Evolutionary conservation across 108 stramenopile species (phyloP), one percentile per base, ranked within the genome.

Genomic region (Nannochloropsis oceanica): DNA sequence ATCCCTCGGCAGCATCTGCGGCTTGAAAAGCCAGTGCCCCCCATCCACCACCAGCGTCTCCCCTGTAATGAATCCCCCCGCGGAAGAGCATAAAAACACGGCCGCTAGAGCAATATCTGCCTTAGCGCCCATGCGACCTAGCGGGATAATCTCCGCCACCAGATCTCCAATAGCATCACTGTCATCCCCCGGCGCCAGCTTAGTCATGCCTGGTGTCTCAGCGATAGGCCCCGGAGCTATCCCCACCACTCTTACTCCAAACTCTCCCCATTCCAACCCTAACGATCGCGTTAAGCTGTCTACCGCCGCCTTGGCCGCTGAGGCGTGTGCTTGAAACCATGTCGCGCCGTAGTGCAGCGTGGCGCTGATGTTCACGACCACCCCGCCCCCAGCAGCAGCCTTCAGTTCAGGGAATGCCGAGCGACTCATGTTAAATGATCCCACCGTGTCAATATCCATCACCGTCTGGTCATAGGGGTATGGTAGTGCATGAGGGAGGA

Each of bases 161-260:
- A n/a, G 81, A 24, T 27, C 46, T 25, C 14, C 44, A n/a, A 11
- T n/a, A 8, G n/a, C 81, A 22, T 43, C 85, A 27, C 44, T 27
- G 20, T 83, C 85, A 24, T 94, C 82, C 25, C 93, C 94, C 34
- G 95, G 95, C 3, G 94, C 93, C 42, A 97, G 87, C 89, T 96
- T 97, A 25, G 95, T 93, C 84, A 95, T 97, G 27, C 96, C 96
- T 13, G 96, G 96, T 14, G 96, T 97, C 90, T 96, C 86, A 7
- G 89, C 94, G 83, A 96, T 96, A 18, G 96, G 95, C 25, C 96
- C 96, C 13, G 96, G 96, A 34, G 96, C 96, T 79, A 97, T 94
- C 9, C 95, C 96, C 82, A 93, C 94, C 11, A 97, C 96, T 84
- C 96, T 85, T 80, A 97, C 94, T 25, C 91, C 88, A 89, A 96